Evolutionary conservation across 257 asterid genomes (phyloP).

Genomic region (Craterostigma plantagineum): DNA sequence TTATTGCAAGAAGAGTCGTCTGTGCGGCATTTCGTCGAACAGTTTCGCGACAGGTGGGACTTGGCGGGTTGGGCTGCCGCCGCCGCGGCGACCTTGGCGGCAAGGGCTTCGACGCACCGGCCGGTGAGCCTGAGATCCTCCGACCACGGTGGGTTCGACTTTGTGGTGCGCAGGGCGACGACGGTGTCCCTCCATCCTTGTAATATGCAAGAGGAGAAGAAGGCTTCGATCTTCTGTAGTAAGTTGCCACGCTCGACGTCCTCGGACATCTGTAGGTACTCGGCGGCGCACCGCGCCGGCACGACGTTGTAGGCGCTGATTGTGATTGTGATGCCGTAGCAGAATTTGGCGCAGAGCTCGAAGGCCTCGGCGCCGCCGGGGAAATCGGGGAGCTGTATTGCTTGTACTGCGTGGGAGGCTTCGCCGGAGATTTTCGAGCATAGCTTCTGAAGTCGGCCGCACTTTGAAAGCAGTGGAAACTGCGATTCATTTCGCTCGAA

Average conservation of each 20-base stretch:
- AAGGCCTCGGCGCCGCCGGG: conserved; percentile 79
- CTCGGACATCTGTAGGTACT: conserved; percentile 79
- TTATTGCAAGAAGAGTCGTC: conserved; percentile 52
- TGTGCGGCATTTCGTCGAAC: conserved; percentile 38
- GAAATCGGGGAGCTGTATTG: conserved; percentile 59
- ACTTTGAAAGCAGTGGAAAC: conserved; percentile 91
- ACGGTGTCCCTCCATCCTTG: conserved; percentile 82
- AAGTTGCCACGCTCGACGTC: conserved; percentile 75
- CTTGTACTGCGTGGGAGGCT: conserved; percentile 35
- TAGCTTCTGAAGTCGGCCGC: conserved; percentile 43
- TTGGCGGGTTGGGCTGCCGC: no score
- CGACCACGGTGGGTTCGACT: conserved; percentile 29
- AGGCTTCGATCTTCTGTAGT: conserved; percentile 55
- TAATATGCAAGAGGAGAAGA: conserved; percentile 70
- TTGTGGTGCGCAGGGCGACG: conserved; percentile 53
- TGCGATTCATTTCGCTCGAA: conserved; percentile 10
- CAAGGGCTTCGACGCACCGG: conserved; percentile 61
- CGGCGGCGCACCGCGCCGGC: conserved; percentile 64
- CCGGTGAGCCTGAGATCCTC: conserved; percentile 68
- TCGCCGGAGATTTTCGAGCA: conserved; percentile 45
- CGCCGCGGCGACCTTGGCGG: conserved; percentile 38
- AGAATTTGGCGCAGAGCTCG: conserved; percentile 85
- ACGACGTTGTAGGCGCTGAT: conserved; percentile 85
- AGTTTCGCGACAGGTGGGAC: conserved; percentile 40
- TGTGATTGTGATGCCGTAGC: conserved; percentile 85